Conservation (phyloP, 129 eudicot genomes). For the Lonicera japonica region DNA sequence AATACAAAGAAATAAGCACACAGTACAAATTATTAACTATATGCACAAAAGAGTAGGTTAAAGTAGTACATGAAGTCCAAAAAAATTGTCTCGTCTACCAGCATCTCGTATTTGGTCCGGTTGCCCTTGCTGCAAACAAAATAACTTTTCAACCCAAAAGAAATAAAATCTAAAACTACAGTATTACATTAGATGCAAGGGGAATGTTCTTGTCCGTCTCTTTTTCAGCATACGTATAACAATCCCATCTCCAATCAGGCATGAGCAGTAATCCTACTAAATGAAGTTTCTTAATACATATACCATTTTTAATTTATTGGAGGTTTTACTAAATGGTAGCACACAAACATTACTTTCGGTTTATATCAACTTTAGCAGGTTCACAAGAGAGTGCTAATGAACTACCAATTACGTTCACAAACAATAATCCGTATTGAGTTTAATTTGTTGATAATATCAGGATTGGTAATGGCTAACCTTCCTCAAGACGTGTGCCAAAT, state of each 20-base stretch:
- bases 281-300: too few species aligned
- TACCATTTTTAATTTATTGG: too few species aligned
- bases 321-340: neutral
- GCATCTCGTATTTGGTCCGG: slow-evolving; percentile 46
- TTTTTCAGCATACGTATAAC: neutral
- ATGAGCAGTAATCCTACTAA: too few species aligned
- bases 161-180: neutral
- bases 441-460: too few species aligned
- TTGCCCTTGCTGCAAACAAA: slow-evolving; percentile 59
- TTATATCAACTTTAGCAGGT: too few species aligned
- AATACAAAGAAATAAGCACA: too few species aligned
- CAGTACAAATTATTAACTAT: too few species aligned
- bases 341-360: too few species aligned
- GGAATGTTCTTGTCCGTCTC: neutral
- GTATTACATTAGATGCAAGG: neutral
- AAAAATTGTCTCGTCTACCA: slow-evolving; percentile 47
- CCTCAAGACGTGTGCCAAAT: slow-evolving; percentile 82
- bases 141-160: neutral
- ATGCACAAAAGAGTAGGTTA: too few species aligned
- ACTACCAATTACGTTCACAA: neutral
- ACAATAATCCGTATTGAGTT: neutral
- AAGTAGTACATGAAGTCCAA: too few species aligned
- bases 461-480: slow-evolving; percentile 51
- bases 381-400: too few species aligned
- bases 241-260: too few species aligned